Evolutionary conservation across 371 early-diverging fungal species (phyloP).

Genomic region (Haplosporangium sp.): DNA sequence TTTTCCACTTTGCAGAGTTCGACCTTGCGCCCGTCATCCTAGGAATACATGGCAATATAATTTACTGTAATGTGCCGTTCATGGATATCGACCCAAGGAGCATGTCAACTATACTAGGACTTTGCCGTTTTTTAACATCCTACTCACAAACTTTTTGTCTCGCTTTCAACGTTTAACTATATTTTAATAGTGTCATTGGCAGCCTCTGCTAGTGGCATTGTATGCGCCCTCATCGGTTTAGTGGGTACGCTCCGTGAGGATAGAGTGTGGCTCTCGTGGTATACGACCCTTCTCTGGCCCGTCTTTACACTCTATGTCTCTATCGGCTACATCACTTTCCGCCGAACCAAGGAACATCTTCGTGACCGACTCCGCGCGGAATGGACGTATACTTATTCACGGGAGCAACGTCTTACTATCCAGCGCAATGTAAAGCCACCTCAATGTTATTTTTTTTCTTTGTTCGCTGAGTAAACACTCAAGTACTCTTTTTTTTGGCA

Average conservation of each 20-base stretch:
- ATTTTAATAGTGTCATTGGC: slow-evolving; percentile 29
- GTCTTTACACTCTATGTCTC: slow-evolving; percentile 65
- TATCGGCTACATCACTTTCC: slow-evolving; percentile 68
- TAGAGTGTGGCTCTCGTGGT: slow-evolving; percentile 59
- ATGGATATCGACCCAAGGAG: background rate
- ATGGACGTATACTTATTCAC: slow-evolving; percentile 36
- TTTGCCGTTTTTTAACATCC: too few relatives aligned
- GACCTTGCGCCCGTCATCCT: slow-evolving; percentile 35
- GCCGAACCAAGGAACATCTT: slow-evolving; percentile 48
- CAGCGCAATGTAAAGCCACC: slow-evolving; percentile 30
- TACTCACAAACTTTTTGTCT: background rate
- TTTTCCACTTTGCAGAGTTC: slow-evolving; percentile 13
- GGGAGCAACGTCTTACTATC: slow-evolving; percentile 43
- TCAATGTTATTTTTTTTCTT: background rate
- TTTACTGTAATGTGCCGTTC: slow-evolving; percentile 25
- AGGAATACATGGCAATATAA: slow-evolving; percentile 39
- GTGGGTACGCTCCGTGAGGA: slow-evolving; percentile 67
- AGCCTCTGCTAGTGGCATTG: slow-evolving; percentile 24
- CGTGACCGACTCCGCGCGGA: slow-evolving; percentile 31
- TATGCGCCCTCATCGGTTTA: slow-evolving; percentile 58
- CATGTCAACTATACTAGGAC: background rate
- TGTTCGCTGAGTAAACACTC: background rate
- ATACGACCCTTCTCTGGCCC: slow-evolving; percentile 67
- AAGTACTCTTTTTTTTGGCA: background rate
- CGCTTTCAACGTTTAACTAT: background rate